Evolutionary conservation across 768 basidiomycete species (phyloP).

Genomic region (Suillus luteus): DNA sequence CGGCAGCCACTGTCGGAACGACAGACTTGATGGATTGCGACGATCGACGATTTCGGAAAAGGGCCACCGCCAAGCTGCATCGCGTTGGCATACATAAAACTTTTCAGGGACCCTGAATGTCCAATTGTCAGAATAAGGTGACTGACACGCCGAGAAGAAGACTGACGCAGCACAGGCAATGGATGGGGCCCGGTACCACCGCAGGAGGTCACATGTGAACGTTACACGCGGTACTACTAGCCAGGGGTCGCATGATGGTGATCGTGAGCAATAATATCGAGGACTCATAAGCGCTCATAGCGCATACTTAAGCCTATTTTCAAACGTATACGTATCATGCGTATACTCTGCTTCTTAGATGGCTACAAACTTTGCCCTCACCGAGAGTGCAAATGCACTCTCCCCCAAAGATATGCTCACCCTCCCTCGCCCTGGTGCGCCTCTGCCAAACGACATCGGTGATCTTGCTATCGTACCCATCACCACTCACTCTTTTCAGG

Average conservation of each 20-base stretch:
- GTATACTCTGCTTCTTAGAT: neutral
- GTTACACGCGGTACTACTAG: no score
- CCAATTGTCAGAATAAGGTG: no score
- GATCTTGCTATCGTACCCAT: constrained; percentile 68
- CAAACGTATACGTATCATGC: neutral
- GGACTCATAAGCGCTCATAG: neutral
- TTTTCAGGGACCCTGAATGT: no score
- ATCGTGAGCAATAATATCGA: neutral
- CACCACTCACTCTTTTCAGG: constrained; percentile 69
- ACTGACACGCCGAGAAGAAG: no score
- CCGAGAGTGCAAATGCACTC: constrained; percentile 46
- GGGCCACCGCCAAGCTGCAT: no score
- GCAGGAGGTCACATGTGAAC: no score
- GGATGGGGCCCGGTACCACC: no score
- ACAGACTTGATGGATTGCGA: no score
- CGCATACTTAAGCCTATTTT: neutral
- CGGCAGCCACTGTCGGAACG: no score
- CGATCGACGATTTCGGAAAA: no score
- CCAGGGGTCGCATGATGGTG: neutral
- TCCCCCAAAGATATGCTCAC: constrained; percentile 71
- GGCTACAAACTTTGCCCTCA: constrained; percentile 2
- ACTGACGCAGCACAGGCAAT: no score
- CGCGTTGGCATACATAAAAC: no score
- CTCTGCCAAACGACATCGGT: constrained; percentile 66
- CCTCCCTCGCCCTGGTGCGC: constrained; percentile 65